phyloP scores from a whole-genome alignment of 768 basidiomycete genomes.

The Dendrothele bispora region DNA sequence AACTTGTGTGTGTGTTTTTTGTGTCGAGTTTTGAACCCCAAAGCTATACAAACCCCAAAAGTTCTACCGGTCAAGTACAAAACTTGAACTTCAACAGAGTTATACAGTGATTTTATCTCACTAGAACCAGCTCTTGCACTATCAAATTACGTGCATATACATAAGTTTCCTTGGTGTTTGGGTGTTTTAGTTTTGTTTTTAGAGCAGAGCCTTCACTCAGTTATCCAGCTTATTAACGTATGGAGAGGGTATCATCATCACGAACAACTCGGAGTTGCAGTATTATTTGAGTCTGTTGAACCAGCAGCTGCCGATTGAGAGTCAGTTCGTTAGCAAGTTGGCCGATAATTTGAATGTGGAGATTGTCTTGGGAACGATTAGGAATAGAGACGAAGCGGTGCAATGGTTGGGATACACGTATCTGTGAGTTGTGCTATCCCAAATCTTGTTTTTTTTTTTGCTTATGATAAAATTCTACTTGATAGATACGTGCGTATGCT shows the following conservation, averaged over 20 bases:
- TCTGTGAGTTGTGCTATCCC: conserved; percentile 74
- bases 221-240: no score
- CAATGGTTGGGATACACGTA: conserved; percentile 98
- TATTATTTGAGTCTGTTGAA: conserved; percentile 95
- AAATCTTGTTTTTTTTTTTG: conserved; percentile 5
- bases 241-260: conserved; percentile 99
- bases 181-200: no score
- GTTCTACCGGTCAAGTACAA: no score
- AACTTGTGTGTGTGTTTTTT: no score
- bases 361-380: conserved; percentile 90
- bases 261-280: conserved; percentile 94
- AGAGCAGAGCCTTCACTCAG: no score
- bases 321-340: conserved; percentile 88
- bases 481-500: conserved; percentile 93
- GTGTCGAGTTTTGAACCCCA: no score
- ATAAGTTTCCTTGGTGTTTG: no score
- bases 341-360: conserved; percentile 98
- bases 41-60: no score
- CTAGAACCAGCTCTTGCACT: no score
- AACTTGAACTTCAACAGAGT: no score
- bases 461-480: conserved; percentile 7
- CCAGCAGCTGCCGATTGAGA: conserved; percentile 97
- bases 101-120: no score
- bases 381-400: conserved; percentile 95
- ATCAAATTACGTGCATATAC: no score